These are phyloP conservation scores for Linnemannia exigua DNA, from an alignment of 192 early-diverging fungal species.

Conservation along the genomic window DNA sequence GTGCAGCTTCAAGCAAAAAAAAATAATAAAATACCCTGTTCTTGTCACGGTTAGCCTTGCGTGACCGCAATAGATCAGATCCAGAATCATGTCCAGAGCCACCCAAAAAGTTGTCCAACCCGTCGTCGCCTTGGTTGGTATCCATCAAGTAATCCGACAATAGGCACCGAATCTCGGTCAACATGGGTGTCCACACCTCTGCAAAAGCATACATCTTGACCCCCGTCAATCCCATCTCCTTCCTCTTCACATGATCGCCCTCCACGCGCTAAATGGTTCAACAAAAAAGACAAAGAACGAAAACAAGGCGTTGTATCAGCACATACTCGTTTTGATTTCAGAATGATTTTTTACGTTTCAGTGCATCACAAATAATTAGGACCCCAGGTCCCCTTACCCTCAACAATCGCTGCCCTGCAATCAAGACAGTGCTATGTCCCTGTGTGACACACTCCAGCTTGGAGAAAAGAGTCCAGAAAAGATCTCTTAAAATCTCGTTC, in stretches of 20 bases:
- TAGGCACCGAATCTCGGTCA: constrained; percentile 57
- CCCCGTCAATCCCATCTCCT: constrained; percentile 30
- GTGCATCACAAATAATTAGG: background rate
- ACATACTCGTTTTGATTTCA: background rate
- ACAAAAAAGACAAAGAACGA: background rate
- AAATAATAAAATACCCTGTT: constrained; percentile 23
- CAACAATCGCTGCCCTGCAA: constrained; percentile 69
- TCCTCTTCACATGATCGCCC: constrained; percentile 36
- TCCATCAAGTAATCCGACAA: constrained; percentile 56
- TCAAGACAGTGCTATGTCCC: constrained; percentile 79
- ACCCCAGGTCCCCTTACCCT: constrained; percentile 28
- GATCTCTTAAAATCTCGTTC: constrained; percentile 80
- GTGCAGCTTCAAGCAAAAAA: background rate
- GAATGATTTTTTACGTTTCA: background rate
- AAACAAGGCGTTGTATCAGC: background rate
- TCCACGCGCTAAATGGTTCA: constrained; percentile 33
- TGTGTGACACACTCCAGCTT: constrained; percentile 81
- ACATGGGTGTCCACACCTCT: constrained; percentile 64
- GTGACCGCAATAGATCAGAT: constrained; percentile 31
- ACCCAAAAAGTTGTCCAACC: constrained; percentile 32
- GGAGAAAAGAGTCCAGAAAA: constrained; percentile 83
- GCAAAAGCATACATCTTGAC: constrained; percentile 62
- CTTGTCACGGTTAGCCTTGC: constrained; percentile 41
- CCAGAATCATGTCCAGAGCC: constrained; percentile 21
- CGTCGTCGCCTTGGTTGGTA: constrained; percentile 31